phyloP scores from a whole-genome alignment of 768 basidiomycete species.

The Panaeolus cyanescens region DNA sequence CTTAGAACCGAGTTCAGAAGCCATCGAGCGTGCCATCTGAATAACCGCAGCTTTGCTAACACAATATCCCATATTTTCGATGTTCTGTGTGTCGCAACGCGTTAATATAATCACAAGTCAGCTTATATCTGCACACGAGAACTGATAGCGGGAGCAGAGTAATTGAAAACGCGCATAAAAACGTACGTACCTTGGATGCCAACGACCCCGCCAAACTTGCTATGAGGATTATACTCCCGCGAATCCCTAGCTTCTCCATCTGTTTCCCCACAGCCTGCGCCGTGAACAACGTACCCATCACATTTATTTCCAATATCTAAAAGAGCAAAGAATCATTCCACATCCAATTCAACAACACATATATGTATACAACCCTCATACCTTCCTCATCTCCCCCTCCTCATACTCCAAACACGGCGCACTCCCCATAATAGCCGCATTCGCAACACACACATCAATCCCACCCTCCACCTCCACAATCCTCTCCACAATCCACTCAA shows the following conservation, averaged over 20 bases:
- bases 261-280: constrained; percentile 62
- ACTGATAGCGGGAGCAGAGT: no score
- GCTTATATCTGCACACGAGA: background rate
- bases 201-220: constrained; percentile 66
- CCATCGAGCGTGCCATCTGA: constrained; percentile 78
- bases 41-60: constrained; percentile 77
- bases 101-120: background rate
- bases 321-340: no score
- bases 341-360: no score
- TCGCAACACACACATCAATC: constrained; percentile 66
- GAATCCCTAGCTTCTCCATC: constrained; percentile 49
- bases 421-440: constrained; percentile 59
- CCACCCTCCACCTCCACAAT: constrained; percentile 62
- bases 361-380: constrained; percentile 21
- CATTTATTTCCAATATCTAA: constrained; percentile 57
- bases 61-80: constrained; percentile 74
- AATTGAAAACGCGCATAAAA: no score
- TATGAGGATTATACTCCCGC: constrained; percentile 59
- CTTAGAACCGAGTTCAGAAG: constrained; percentile 70
- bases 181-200: constrained; percentile 41
- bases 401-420: constrained; percentile 58
- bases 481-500: constrained; percentile 48
- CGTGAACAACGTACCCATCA: constrained; percentile 57
- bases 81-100: no score
- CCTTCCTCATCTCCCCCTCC: constrained; percentile 57